Evolutionary conservation across 208 protist species (phyloP).

Genomic region (Trypanosoma melophagium): DNA sequence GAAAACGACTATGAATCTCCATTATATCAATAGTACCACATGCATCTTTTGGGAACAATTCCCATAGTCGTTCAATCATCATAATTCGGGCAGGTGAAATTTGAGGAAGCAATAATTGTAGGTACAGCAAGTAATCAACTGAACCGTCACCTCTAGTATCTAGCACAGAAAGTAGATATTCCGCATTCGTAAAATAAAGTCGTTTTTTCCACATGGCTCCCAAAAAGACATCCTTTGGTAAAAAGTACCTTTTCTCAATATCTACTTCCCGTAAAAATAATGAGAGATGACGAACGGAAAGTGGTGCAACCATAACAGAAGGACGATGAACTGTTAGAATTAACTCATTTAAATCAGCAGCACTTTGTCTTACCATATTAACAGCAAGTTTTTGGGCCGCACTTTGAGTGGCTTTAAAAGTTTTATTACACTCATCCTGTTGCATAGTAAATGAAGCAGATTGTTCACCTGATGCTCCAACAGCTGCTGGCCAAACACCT

Average conservation of each 20-base stretch:
- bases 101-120: slow-evolving; percentile 48
- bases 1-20: slow-evolving; percentile 56
- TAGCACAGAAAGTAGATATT: slow-evolving; percentile 42
- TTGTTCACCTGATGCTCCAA: slow-evolving; percentile 29
- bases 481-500: slow-evolving; percentile 57
- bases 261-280: slow-evolving; percentile 42
- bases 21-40: slow-evolving; percentile 51
- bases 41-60: slow-evolving; percentile 57
- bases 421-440: slow-evolving; percentile 19
- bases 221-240: slow-evolving; percentile 47
- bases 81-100: slow-evolving; percentile 56
- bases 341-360: slow-evolving; percentile 37
- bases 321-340: slow-evolving; percentile 49
- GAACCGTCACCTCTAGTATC: slow-evolving; percentile 78
- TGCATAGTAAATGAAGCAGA: slow-evolving; percentile 23
- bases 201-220: slow-evolving; percentile 53
- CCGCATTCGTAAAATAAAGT: slow-evolving; percentile 58
- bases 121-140: slow-evolving; percentile 72
- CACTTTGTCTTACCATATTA: slow-evolving; percentile 31
- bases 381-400: slow-evolving; percentile 48
- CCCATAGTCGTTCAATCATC: slow-evolving; percentile 83
- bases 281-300: slow-evolving; percentile 39
- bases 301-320: slow-evolving; percentile 30
- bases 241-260: slow-evolving; percentile 35
- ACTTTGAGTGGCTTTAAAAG: slow-evolving; percentile 41